These are phyloP conservation scores for Colletotrichum horii DNA, from an alignment of 2,329 filamentous ascomycete genomes.

Conservation along the genomic window DNA sequence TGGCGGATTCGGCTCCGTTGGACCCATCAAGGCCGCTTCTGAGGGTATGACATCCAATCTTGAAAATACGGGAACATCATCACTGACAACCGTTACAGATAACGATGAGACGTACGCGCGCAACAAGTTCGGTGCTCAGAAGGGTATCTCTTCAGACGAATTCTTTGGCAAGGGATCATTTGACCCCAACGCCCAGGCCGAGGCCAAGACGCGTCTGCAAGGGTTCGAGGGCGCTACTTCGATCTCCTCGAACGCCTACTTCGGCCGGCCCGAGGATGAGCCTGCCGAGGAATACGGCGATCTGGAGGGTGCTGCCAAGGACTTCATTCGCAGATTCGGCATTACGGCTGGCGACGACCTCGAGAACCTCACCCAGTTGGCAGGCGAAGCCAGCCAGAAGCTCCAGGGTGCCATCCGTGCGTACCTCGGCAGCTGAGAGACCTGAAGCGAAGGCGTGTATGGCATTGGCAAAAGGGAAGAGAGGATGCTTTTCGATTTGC, in stretches of 20 bases:
- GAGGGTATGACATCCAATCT: constrained; percentile 60
- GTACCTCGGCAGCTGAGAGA: constrained; percentile 63
- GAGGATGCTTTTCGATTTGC: background rate
- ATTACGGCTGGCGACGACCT: constrained; percentile 95
- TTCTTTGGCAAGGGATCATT: constrained; percentile 93
- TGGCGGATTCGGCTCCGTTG: constrained; percentile 86
- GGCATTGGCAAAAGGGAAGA: background rate
- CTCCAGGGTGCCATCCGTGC: constrained; percentile 78
- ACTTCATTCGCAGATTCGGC: constrained; percentile 94
- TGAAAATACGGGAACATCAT: background rate
- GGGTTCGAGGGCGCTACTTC: constrained; percentile 91
- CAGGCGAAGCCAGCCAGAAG: constrained; percentile 85
- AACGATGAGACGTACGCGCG: constrained; percentile 86
- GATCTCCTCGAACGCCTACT: constrained; percentile 98
- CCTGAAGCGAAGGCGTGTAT: background rate
- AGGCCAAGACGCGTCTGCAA: constrained; percentile 86
- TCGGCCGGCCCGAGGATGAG: constrained; percentile 90
- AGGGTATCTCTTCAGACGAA: constrained; percentile 96
- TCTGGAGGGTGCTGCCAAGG: constrained; percentile 90
- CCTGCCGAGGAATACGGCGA: constrained; percentile 83
- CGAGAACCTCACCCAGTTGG: constrained; percentile 82
- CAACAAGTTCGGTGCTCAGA: constrained; percentile 88
- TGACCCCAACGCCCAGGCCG: constrained; percentile 79
- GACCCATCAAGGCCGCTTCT: constrained; percentile 70
- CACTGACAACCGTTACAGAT: constrained; percentile 42